These are phyloP conservation scores for Eucalyptus paniculata DNA, from an alignment of 345 rosid genomes.

Conservation along the genomic window DNA sequence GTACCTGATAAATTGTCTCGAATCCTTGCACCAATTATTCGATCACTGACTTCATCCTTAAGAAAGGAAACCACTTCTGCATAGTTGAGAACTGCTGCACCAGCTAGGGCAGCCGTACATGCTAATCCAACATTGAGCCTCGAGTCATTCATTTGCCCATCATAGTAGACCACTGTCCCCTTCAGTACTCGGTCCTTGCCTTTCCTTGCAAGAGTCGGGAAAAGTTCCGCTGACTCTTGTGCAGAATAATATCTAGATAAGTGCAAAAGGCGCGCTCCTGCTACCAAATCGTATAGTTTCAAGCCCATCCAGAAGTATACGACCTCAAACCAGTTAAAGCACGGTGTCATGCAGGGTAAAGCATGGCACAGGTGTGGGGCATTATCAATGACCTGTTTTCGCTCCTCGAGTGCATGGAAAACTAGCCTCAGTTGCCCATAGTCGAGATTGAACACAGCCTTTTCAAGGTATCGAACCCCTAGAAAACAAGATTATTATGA, in stretches of 20 bases:
- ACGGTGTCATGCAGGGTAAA: constrained; percentile 98
- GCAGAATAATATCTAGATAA: constrained; percentile 86
- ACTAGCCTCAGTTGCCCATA: constrained; percentile 91
- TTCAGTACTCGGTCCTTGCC: constrained; percentile 53
- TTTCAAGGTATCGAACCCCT: constrained; percentile 98
- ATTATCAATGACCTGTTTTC: constrained; percentile 84
- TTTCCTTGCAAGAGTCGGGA: constrained; percentile 86
- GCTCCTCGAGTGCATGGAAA: constrained; percentile 94
- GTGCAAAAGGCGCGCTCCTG: constrained; percentile 74
- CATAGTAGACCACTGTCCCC: constrained; percentile 96
- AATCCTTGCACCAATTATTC: constrained; percentile 75
- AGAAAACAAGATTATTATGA: background rate
- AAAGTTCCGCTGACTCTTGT: constrained; percentile 71
- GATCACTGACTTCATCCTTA: constrained; percentile 43
- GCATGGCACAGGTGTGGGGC: constrained; percentile 97
- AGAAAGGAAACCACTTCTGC: constrained; percentile 82
- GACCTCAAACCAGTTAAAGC: constrained; percentile 93
- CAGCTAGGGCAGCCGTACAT: constrained; percentile 83
- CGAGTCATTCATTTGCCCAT: constrained; percentile 99
- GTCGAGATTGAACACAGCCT: constrained; percentile 92
- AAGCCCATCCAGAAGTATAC: constrained; percentile 90
- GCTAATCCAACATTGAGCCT: constrained; percentile 86
- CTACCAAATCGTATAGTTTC: constrained; percentile 95
- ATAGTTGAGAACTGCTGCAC: constrained; percentile 92
- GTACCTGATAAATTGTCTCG: constrained; percentile 85